Evolutionary conservation across 2,329 filamentous ascomycete species (phyloP).

Genomic region (Macrophomina tecta): DNA sequence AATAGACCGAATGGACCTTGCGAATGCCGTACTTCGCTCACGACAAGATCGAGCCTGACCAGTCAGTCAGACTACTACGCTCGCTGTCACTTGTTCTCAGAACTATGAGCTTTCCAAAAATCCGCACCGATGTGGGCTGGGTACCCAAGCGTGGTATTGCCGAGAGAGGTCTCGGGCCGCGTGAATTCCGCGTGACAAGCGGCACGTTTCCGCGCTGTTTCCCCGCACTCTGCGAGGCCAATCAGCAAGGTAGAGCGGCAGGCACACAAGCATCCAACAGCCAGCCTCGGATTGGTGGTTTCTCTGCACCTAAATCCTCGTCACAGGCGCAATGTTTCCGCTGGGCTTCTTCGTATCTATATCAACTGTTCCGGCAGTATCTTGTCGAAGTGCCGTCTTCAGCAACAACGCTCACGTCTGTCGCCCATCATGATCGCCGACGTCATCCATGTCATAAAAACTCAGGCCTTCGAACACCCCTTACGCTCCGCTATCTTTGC

Average conservation of each 20-base stretch:
- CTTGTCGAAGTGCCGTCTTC: neutral
- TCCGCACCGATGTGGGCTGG: neutral
- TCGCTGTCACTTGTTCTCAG: neutral
- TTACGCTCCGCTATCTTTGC: conserved; percentile 35
- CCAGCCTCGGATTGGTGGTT: neutral
- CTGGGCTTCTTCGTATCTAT: conserved; percentile 4
- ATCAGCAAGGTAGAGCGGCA: conserved; percentile 4
- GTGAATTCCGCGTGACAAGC: conserved; percentile 5
- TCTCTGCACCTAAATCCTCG: neutral
- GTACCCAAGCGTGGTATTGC: neutral
- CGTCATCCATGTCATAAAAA: conserved; percentile 4
- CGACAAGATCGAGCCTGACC: no score
- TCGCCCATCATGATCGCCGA: conserved; percentile 26
- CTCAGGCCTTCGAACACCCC: conserved; percentile 33
- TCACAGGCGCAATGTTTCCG: conserved; percentile 22
- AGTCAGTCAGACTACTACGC: no score
- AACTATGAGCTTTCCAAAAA: neutral
- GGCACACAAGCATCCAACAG: conserved; percentile 11
- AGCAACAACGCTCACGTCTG: neutral
- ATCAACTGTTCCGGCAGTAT: conserved; percentile 5
- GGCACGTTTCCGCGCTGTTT: conserved; percentile 14
- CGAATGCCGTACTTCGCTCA: no score
- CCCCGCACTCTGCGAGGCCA: conserved; percentile 21
- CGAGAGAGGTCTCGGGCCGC: neutral
- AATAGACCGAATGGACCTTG: no score